Evolutionary conservation across 83 land plant species (phyloP).

Genomic region (Picea mariana): DNA sequence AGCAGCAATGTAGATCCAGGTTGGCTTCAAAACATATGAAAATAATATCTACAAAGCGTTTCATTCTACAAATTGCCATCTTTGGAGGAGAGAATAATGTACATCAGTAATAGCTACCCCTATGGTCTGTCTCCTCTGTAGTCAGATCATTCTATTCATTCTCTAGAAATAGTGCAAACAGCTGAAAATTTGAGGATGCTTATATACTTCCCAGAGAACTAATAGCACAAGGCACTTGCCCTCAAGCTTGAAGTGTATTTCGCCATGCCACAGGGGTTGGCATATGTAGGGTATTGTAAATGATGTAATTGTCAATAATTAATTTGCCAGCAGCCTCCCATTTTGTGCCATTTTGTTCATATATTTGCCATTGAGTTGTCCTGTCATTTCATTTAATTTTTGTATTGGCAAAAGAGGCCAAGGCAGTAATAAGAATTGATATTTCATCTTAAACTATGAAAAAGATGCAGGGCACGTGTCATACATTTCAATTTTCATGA

Average conservation of each 20-base stretch:
- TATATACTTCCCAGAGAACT: background rate
- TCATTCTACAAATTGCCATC: background rate
- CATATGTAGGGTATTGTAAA: conserved; percentile 11
- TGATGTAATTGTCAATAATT: conserved; percentile 13
- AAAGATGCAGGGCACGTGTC: background rate
- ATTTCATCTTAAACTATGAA: background rate
- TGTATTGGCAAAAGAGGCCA: no score
- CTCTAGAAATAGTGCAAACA: background rate
- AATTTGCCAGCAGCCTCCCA: conserved; percentile 9
- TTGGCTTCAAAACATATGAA: conserved; percentile 10
- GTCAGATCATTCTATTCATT: background rate
- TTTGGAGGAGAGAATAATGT: conserved; percentile 9
- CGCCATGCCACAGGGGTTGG: background rate
- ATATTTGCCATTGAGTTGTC: background rate
- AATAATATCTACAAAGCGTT: background rate
- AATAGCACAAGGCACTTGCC: background rate
- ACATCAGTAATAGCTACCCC: background rate
- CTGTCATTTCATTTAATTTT: background rate
- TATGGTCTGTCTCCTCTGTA: background rate
- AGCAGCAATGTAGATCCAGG: background rate
- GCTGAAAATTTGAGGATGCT: background rate
- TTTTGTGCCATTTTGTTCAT: background rate
- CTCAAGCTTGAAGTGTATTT: background rate
- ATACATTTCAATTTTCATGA: background rate
- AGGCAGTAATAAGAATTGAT: background rate